phyloP scores from a whole-genome alignment of 345 rosid species.

The Lumnitzera littorea region DNA sequence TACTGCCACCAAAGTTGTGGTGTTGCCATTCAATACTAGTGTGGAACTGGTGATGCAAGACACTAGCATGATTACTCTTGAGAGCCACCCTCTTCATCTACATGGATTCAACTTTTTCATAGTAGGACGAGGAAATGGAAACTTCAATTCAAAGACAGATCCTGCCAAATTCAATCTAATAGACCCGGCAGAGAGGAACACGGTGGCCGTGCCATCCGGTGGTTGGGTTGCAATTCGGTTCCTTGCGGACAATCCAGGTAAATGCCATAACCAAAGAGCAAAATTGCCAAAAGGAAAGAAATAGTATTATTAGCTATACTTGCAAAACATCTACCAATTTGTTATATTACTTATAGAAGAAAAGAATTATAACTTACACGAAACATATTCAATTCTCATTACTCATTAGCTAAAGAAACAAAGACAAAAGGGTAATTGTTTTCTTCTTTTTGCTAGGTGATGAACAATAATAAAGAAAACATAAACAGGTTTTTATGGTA shows the following conservation, averaged over 20 bases:
- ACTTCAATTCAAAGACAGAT: constrained; percentile 36
- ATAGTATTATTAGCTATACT: too few species aligned
- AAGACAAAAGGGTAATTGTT: too few species aligned
- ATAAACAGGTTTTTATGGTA: not conserved
- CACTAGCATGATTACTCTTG: constrained; percentile 37
- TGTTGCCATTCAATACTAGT: constrained; percentile 26
- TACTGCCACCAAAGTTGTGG: constrained; percentile 39
- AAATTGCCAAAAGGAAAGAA: too few species aligned
- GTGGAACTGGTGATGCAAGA: constrained; percentile 53
- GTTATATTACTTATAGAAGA: too few species aligned
- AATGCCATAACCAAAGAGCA: not conserved
- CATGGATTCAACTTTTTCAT: constrained; percentile 49
- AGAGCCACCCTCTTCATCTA: constrained; percentile 54
- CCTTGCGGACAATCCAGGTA: constrained; percentile 44
- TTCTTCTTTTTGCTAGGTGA: too few species aligned
- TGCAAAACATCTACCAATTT: too few species aligned
- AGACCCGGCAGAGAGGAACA: constrained; percentile 49
- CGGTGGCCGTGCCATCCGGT: constrained; percentile 39
- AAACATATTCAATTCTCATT: too few species aligned
- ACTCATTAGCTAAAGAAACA: too few species aligned
- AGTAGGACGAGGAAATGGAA: constrained; percentile 40
- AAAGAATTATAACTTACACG: too few species aligned
- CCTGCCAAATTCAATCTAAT: constrained; percentile 37
- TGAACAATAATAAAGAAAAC: too few species aligned
- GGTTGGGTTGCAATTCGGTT: constrained; percentile 61